These are phyloP conservation scores for Entrophospora sp. DNA, from an alignment of 192 early-diverging fungal species.

Conservation along the genomic window DNA sequence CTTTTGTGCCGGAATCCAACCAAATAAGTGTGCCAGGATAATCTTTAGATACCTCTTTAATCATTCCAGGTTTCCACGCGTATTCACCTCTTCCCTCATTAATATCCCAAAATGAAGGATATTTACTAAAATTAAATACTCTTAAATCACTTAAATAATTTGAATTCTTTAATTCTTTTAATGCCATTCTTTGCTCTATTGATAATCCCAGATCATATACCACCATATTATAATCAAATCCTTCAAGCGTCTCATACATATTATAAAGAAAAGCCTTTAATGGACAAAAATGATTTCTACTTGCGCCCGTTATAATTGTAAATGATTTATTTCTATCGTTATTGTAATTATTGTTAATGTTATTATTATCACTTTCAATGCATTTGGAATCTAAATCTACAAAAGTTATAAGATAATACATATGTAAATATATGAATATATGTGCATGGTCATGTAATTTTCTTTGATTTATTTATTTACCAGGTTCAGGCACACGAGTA, in stretches of 20 bases:
- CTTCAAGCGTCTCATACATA: constrained; percentile 26
- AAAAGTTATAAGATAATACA: no score
- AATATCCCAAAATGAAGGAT: constrained; percentile 44
- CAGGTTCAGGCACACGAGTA: no score
- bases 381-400: no score
- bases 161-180: constrained; percentile 29
- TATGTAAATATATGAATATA: no score
- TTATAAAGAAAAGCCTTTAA: constrained; percentile 40
- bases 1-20: constrained; percentile 45
- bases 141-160: constrained; percentile 36
- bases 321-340: no score
- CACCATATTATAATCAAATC: constrained; percentile 33
- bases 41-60: constrained; percentile 36
- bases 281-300: constrained; percentile 44
- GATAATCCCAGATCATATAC: constrained; percentile 46
- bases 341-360: no score
- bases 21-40: constrained; percentile 37
- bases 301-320: constrained; percentile 45
- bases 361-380: no score
- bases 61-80: constrained; percentile 47
- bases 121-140: constrained; percentile 35
- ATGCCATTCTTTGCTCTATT: constrained; percentile 26
- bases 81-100: constrained; percentile 36
- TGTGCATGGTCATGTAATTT: no score
- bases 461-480: no score